Conservation (phyloP, 2,329 filamentous ascomycete species). For the Colletotrichum chlorophyti region DNA sequence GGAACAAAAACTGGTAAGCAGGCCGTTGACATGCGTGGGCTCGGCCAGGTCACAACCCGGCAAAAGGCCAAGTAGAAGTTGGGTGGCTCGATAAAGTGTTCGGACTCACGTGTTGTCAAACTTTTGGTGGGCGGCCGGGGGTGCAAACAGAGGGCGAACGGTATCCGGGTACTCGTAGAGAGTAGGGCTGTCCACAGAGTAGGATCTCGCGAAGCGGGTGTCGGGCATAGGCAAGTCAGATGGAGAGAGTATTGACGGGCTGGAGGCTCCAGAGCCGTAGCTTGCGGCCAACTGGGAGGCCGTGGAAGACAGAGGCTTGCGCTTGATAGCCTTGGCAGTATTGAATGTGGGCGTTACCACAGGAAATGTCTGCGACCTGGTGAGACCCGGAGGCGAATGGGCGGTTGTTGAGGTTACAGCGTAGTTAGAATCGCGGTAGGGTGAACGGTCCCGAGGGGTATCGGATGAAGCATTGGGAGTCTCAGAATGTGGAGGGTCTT, state of each 20-base stretch:
- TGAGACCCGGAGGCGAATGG: conserved; percentile 30
- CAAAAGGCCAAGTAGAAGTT: not conserved
- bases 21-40: not conserved
- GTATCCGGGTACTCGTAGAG: conserved; percentile 62
- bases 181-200: conserved; percentile 65
- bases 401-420: conserved; percentile 31
- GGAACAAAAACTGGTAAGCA: conserved; percentile 6
- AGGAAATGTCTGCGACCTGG: conserved; percentile 29
- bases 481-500: conserved; percentile 28
- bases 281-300: conserved; percentile 58
- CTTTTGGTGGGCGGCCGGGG: conserved; percentile 24
- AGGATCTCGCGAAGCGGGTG: conserved; percentile 60
- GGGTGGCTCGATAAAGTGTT: conserved; percentile 4
- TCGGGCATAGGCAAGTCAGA: conserved; percentile 56
- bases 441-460: conserved; percentile 19
- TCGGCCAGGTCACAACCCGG: conserved; percentile 2
- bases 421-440: conserved; percentile 25
- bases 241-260: conserved; percentile 34
- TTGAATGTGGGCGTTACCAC: conserved; percentile 17
- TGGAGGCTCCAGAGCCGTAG: conserved; percentile 47
- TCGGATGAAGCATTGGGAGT: conserved; percentile 30
- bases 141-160: conserved; percentile 26
- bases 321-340: conserved; percentile 49
- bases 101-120: conserved; percentile 26
- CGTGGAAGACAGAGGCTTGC: conserved; percentile 66